phyloP scores from a whole-genome alignment of 2,329 filamentous ascomycete genomes.

The Emydomyces testavorans region DNA sequence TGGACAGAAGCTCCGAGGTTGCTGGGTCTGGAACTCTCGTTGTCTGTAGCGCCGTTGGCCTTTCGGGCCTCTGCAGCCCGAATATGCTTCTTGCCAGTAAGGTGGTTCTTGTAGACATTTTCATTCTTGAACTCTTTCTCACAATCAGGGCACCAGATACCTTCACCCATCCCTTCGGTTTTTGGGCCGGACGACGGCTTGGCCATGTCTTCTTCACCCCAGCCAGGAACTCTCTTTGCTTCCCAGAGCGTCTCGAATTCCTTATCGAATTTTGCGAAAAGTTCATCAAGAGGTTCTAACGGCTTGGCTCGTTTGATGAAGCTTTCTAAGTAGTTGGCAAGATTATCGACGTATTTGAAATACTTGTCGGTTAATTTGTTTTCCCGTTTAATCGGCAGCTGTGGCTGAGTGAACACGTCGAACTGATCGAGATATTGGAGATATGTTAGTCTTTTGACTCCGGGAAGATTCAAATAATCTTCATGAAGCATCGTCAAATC shows the following conservation, averaged over 20 bases:
- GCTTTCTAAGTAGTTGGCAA: slow-evolving; percentile 72
- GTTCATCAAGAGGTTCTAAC: slow-evolving; percentile 70
- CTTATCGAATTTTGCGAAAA: slow-evolving; percentile 62
- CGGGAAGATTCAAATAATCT: slow-evolving; percentile 76
- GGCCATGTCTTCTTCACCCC: slow-evolving; percentile 48
- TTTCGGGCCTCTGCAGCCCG: slow-evolving; percentile 61
- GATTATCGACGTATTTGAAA: slow-evolving; percentile 71
- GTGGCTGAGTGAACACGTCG: slow-evolving; percentile 68
- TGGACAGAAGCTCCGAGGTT: slow-evolving; percentile 21
- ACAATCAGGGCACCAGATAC: slow-evolving; percentile 81
- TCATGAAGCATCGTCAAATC: slow-evolving; percentile 79
- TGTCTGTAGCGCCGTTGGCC: slow-evolving; percentile 32
- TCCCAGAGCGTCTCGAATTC: slow-evolving; percentile 81
- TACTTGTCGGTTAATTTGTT: slow-evolving; percentile 91
- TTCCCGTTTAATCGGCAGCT: slow-evolving; percentile 59
- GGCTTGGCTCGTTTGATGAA: slow-evolving; percentile 79
- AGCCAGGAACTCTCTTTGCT: slow-evolving; percentile 65
- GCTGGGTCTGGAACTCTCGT: slow-evolving; percentile 21
- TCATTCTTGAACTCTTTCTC: slow-evolving; percentile 92
- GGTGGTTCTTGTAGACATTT: slow-evolving; percentile 82
- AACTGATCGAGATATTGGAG: slow-evolving; percentile 88
- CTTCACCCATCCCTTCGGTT: slow-evolving; percentile 51
- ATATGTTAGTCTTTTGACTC: slow-evolving; percentile 74
- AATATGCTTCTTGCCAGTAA: slow-evolving; percentile 85
- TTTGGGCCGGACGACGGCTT: slow-evolving; percentile 34